These are phyloP conservation scores for Stachybotrys echinatus DNA, from an alignment of 2,329 filamentous ascomycete species.

Conservation along the genomic window DNA sequence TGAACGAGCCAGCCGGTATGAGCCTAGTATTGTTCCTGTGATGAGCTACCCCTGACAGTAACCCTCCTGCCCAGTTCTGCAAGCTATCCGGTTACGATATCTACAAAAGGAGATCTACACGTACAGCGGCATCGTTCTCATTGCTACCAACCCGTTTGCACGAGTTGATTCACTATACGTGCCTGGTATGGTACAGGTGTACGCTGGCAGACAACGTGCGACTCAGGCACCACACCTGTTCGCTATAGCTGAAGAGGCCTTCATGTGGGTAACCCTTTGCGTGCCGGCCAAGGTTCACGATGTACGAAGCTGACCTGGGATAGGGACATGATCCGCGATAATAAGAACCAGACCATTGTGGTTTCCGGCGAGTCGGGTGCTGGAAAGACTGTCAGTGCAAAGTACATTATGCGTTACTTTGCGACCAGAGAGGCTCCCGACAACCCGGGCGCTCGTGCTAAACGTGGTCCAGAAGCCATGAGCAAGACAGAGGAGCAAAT, in stretches of 20 bases:
- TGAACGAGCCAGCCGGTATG: conserved; percentile 94
- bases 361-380: conserved; percentile 99
- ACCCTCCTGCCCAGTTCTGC: conserved; percentile 60
- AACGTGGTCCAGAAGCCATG: conserved; percentile 74
- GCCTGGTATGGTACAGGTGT: conserved; percentile 99
- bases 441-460: conserved; percentile 71
- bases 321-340: conserved; percentile 94
- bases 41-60: not conserved
- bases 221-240: conserved; percentile 98
- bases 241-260: conserved; percentile 97
- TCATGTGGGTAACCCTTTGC: conserved; percentile 65
- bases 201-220: conserved; percentile 92
- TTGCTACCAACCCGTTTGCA: conserved; percentile 97
- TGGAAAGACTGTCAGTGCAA: conserved; percentile 97
- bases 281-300: not conserved
- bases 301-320: not conserved
- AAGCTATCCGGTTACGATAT: conserved; percentile 96
- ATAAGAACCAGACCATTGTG: conserved; percentile 95
- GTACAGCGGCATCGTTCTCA: conserved; percentile 97
- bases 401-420: conserved; percentile 99
- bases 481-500: conserved; percentile 99
- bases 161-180: conserved; percentile 97
- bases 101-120: conserved; percentile 99
- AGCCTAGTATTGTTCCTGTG: not conserved
- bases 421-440: conserved; percentile 93